phyloP scores from a whole-genome alignment of 2,329 filamentous ascomycete genomes.

The Fusarium tanahbumbuense region DNA sequence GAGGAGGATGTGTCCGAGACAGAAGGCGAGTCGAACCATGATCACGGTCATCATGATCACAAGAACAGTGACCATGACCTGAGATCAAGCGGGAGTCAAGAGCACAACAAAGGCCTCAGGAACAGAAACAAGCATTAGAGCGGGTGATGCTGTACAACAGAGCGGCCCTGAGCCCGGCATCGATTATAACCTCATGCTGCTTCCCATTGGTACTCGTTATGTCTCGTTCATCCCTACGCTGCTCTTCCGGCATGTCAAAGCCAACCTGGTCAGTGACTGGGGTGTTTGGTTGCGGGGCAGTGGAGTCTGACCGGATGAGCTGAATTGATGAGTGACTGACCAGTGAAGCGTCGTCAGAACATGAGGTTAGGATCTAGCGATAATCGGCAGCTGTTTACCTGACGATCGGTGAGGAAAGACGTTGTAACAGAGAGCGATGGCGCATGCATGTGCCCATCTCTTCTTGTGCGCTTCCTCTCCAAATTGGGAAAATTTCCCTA shows the following conservation, averaged over 20 bases:
- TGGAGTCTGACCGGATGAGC: conserved; percentile 31
- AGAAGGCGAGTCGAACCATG: conserved; percentile 47
- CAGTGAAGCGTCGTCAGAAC: background rate
- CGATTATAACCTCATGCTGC: conserved; percentile 6
- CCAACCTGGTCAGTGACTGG: conserved; percentile 14
- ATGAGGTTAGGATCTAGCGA: conserved; percentile 3
- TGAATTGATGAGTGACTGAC: conserved; percentile 25
- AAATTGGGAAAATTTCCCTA: background rate
- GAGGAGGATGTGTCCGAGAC: conserved; percentile 54
- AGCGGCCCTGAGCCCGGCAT: conserved; percentile 9
- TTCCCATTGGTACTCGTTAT: conserved; percentile 1
- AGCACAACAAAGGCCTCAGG: conserved; percentile 40
- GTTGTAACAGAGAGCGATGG: background rate
- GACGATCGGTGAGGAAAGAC: conserved; percentile 11
- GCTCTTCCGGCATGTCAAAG: background rate
- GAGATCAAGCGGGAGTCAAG: conserved; percentile 32
- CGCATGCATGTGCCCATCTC: conserved; percentile 7
- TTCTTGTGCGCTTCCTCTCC: background rate
- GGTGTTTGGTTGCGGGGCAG: conserved; percentile 16
- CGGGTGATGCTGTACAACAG: conserved; percentile 7
- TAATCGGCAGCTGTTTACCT: conserved; percentile 15
- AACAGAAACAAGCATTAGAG: conserved; percentile 49
- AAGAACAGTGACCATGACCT: conserved; percentile 44
- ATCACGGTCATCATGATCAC: conserved; percentile 55
- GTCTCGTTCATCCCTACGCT: background rate